Percentiles rank a stretch among this genome's conserved stretches.
Evolutionary conservation across 2,329 filamentous ascomycete species (phyloP).

Genomic region (Zalaria obscura): DNA sequence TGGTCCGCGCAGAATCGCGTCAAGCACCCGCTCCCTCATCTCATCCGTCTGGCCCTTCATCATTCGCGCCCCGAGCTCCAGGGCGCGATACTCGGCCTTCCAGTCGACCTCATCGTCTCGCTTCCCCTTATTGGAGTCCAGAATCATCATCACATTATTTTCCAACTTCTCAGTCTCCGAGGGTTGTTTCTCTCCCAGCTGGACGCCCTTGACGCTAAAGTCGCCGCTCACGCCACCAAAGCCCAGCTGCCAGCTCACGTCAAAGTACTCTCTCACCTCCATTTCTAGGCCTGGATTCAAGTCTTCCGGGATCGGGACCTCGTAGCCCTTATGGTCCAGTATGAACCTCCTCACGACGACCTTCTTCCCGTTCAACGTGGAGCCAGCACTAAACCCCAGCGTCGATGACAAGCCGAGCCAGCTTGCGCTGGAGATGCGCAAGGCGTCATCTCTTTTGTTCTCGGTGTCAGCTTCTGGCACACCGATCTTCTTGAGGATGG

Average conservation of each 20-base stretch:
- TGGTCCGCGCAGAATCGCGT: slow-evolving; percentile 5
- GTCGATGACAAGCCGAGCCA: slow-evolving; percentile 24
- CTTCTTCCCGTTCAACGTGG: slow-evolving; percentile 16
- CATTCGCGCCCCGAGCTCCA: slow-evolving; percentile 16
- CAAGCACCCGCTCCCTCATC: slow-evolving; percentile 16
- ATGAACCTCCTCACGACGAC: slow-evolving; percentile 26
- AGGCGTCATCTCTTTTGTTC: slow-evolving; percentile 19
- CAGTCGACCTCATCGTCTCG: slow-evolving; percentile 14
- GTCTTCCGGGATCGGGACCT: slow-evolving; percentile 25
- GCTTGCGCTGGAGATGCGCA: slow-evolving; percentile 25
- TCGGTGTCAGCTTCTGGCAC: slow-evolving; percentile 18
- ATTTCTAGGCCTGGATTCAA: background rate
- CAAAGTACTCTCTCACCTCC: slow-evolving; percentile 24
- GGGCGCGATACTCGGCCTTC: slow-evolving; percentile 14
- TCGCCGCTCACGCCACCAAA: slow-evolving; percentile 27
- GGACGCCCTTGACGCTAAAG: slow-evolving; percentile 27
- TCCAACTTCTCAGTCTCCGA: background rate
- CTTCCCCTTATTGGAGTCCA: background rate
- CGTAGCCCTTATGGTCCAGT: slow-evolving; percentile 18
- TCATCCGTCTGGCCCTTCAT: slow-evolving; percentile 17
- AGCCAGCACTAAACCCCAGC: slow-evolving; percentile 22
- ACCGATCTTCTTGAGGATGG: slow-evolving; percentile 24
- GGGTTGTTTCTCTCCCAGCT: slow-evolving; percentile 10
- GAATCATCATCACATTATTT: background rate
- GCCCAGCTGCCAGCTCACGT: slow-evolving; percentile 27